Conservation (phyloP, 257 asterid species). For the Agastache rugosa region DNA sequence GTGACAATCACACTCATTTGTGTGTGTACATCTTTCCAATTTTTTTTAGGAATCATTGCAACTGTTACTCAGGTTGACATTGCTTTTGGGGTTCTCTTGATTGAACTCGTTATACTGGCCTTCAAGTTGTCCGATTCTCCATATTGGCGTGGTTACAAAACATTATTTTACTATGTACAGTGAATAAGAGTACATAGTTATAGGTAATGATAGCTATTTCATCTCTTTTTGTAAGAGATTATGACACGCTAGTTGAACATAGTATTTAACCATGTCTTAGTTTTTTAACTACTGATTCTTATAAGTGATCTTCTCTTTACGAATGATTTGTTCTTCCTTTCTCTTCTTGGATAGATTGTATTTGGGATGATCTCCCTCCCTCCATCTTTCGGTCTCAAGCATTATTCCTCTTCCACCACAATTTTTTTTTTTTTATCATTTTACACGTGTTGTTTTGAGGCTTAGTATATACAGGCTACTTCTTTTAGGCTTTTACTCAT, state of each 20-base stretch:
- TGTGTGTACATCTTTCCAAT: neutral
- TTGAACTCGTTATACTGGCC: neutral
- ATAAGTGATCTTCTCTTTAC: neutral
- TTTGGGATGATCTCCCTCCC: neutral
- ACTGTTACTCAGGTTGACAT: neutral
- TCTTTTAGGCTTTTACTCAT: neutral
- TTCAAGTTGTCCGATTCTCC: neutral
- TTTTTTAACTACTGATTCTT: neutral
- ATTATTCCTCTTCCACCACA: neutral
- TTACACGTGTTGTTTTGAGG: neutral
- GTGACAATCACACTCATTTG: neutral
- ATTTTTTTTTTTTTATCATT: conserved; percentile 1
- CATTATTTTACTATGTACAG: neutral
- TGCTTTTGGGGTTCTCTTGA: neutral
- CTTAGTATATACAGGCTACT: neutral
- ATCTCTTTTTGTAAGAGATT: neutral
- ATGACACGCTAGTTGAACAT: neutral
- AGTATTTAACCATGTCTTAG: neutral
- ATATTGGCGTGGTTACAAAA: neutral
- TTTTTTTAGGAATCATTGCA: neutral
- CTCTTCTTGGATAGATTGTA: neutral
- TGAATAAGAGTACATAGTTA: neutral
- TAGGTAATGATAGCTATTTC: neutral
- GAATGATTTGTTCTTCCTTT: neutral
- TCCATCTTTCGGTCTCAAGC: neutral